A percentile compares a stretch with the other conserved stretches of the same genome.
These are phyloP conservation scores for Takakia lepidozioides DNA, from an alignment of 225 moss, liverwort and hornwort genomes.

Conservation along the genomic window DNA sequence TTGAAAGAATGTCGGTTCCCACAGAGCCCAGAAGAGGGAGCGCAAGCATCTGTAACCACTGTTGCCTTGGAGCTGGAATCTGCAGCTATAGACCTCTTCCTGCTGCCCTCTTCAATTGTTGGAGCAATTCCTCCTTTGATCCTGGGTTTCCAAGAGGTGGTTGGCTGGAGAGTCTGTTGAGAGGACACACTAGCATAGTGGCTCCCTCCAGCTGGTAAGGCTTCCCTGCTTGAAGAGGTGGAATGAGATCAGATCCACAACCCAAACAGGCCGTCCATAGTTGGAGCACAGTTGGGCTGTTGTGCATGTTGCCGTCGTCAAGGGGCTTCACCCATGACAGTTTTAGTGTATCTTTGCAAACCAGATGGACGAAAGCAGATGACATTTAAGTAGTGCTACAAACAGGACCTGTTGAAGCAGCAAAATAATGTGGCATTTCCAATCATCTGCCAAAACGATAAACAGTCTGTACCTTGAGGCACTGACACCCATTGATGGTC, in stretches of 20 bases:
- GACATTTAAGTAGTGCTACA: too few species aligned
- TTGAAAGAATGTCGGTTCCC: slow-evolving; percentile 22
- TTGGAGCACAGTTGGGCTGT: too few species aligned
- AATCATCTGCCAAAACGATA: too few species aligned
- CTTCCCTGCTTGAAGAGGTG: slow-evolving; percentile 24
- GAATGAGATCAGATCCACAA: too few species aligned
- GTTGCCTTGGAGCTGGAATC: slow-evolving; percentile 30
- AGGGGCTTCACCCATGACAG: too few species aligned
- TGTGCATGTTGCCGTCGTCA: too few species aligned
- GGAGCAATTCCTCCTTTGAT: slow-evolving; percentile 10
- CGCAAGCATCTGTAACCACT: slow-evolving; percentile 11
- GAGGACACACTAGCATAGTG: slow-evolving; percentile 16
- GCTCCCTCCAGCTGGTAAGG: slow-evolving; percentile 22
- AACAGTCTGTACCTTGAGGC: slow-evolving; percentile 25
- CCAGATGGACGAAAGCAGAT: too few species aligned
- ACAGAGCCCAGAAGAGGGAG: slow-evolving; percentile 17
- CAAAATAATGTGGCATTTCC: too few species aligned
- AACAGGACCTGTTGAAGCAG: too few species aligned
- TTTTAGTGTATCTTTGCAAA: too few species aligned
- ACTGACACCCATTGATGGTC: background rate
- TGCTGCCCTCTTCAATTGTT: slow-evolving; percentile 19
- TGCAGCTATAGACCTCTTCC: slow-evolving; percentile 20
- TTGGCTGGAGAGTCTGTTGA: slow-evolving; percentile 6
- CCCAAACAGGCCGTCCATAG: too few species aligned
- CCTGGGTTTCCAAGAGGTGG: slow-evolving; percentile 12